Percentiles rank a stretch among this genome's conserved stretches.
These are phyloP conservation scores for Phytophthora lateralis DNA, from an alignment of 352 stramenopile genomes.

Conservation along the genomic window DNA sequence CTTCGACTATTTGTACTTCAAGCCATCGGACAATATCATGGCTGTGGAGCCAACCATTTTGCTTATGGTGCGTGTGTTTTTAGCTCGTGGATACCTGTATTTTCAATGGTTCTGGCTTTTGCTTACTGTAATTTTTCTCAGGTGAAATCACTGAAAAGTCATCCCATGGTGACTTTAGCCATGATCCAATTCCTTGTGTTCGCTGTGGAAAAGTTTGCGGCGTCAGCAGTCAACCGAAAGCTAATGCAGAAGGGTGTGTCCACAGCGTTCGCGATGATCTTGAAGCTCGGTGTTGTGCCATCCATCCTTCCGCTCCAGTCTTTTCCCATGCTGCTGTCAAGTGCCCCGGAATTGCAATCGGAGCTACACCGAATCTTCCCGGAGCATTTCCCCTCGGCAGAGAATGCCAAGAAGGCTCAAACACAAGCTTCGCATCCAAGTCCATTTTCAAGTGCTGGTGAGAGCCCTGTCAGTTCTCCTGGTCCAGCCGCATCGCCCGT, in stretches of 20 bases:
- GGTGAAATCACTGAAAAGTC: conserved; percentile 88
- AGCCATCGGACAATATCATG: conserved; percentile 82
- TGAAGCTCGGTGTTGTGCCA: conserved; percentile 77
- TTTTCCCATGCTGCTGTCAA: conserved; percentile 76
- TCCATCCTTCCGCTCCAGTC: conserved; percentile 75
- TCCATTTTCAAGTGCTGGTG: conserved; percentile 36
- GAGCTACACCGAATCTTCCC: conserved; percentile 85
- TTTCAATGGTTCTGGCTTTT: neutral
- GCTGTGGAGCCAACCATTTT: conserved; percentile 82
- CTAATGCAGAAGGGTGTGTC: conserved; percentile 87
- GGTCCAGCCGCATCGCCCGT: conserved; percentile 41
- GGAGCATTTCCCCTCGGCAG: conserved; percentile 76
- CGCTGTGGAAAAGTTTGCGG: conserved; percentile 85
- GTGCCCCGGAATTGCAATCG: conserved; percentile 66
- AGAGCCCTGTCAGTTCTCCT: conserved; percentile 53
- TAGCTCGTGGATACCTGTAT: neutral
- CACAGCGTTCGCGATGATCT: conserved; percentile 69
- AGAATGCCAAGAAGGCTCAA: conserved; percentile 44
- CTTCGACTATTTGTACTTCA: conserved; percentile 90
- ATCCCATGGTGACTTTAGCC: conserved; percentile 78
- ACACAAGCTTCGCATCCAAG: conserved; percentile 25
- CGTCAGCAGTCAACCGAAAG: conserved; percentile 69
- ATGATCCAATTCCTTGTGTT: conserved; percentile 90
- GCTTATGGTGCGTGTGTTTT: conserved; percentile 62
- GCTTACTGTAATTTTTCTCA: conserved; percentile 16